These are phyloP conservation scores for Lophiotrema nucula DNA, from an alignment of 495 filamentous ascomycete genomes.

Conservation along the genomic window DNA sequence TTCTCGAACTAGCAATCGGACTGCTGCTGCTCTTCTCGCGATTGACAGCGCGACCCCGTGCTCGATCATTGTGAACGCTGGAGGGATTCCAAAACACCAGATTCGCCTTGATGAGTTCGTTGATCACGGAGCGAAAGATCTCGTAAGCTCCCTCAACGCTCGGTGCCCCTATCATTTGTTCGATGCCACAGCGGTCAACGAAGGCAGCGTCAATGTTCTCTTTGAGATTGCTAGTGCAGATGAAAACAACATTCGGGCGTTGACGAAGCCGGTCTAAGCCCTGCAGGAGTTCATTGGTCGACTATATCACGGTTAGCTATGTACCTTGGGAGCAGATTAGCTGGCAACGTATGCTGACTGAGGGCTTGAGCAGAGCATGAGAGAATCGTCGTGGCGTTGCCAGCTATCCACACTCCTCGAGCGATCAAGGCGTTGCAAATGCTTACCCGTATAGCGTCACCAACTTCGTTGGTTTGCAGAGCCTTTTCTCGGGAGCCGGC, in stretches of 20 bases:
- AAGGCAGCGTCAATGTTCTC: conserved; percentile 51
- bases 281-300: conserved; percentile 48
- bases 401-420: neutral
- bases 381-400: too few relatives aligned
- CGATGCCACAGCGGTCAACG: conserved; percentile 56
- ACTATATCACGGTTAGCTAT: conserved; percentile 32
- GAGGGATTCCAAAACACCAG: conserved; percentile 30
- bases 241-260: conserved; percentile 49
- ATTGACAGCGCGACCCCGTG: too few relatives aligned
- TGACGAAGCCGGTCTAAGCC: conserved; percentile 38
- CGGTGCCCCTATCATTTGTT: conserved; percentile 49
- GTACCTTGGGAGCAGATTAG: too few relatives aligned
- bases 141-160: conserved; percentile 43
- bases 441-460: conserved; percentile 49
- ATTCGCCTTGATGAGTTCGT: conserved; percentile 49
- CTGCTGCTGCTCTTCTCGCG: too few relatives aligned
- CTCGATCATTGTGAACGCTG: too few relatives aligned
- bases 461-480: conserved; percentile 48
- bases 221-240: conserved; percentile 55
- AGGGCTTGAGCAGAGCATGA: too few relatives aligned
- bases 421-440: neutral
- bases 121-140: conserved; percentile 51
- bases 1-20: too few relatives aligned
- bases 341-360: too few relatives aligned
- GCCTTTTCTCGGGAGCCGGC: conserved; percentile 48